Percentiles rank a stretch among this genome's conserved stretches.
phyloP scores from a whole-genome alignment of 2,329 filamentous ascomycete species.

The Colletotrichum simmondsii region DNA sequence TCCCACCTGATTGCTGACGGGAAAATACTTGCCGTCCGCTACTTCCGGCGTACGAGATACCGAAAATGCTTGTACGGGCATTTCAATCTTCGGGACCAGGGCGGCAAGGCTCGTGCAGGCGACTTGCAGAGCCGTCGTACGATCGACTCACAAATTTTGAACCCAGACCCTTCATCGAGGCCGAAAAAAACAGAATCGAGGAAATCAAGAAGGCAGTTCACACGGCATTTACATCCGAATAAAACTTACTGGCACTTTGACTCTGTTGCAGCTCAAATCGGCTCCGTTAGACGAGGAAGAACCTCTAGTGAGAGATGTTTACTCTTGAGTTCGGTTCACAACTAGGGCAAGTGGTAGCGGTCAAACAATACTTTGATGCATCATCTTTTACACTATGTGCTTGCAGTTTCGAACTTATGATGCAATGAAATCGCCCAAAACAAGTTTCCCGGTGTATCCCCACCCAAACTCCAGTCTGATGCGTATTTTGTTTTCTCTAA shows the following conservation, averaged over 20 bases:
- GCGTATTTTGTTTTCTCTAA: not conserved
- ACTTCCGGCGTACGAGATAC: not conserved
- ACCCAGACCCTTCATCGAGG: not conserved
- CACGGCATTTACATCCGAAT: too few relatives aligned
- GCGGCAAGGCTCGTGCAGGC: not conserved
- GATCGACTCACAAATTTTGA: not conserved
- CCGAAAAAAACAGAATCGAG: not conserved
- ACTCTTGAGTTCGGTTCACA: not conserved
- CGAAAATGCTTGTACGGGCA: not conserved
- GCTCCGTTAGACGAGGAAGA: not conserved
- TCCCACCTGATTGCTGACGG: not conserved
- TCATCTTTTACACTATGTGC: not conserved
- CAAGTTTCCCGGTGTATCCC: not conserved
- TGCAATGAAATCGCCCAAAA: not conserved
- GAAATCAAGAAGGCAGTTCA: not conserved
- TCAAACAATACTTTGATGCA: not conserved
- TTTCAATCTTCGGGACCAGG: not conserved
- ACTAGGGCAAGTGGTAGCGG: not conserved
- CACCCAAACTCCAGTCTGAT: not conserved
- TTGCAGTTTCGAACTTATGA: not conserved
- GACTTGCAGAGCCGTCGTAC: not conserved
- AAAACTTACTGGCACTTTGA: too few relatives aligned
- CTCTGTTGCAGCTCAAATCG: not conserved
- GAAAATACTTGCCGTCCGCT: not conserved
- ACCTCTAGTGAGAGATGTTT: too few relatives aligned